phyloP scores from a whole-genome alignment of 495 filamentous ascomycete genomes.

The Penicillium pulvis region DNA sequence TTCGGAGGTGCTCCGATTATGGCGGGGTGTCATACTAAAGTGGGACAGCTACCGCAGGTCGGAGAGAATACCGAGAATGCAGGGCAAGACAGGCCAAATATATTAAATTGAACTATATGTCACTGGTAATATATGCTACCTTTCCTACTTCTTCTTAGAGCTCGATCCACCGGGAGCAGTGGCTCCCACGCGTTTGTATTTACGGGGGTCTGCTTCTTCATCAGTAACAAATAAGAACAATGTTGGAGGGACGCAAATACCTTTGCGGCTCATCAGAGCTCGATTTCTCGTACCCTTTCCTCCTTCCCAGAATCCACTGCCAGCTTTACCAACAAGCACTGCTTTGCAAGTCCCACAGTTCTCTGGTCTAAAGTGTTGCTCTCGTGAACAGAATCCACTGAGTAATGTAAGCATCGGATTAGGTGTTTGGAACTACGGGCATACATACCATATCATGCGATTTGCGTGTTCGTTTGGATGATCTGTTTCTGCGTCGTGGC shows the following conservation, averaged over 20 bases:
- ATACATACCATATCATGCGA: slow-evolving; percentile 74
- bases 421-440: neutral
- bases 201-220: slow-evolving; percentile 13
- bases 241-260: slow-evolving; percentile 25
- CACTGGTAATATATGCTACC: neutral
- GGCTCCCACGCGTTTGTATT: slow-evolving; percentile 14
- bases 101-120: neutral
- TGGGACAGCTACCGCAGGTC: neutral
- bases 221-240: neutral
- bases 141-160: slow-evolving; percentile 17
- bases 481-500: slow-evolving; percentile 72
- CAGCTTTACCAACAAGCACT: slow-evolving; percentile 68
- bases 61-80: neutral
- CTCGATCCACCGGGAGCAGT: slow-evolving; percentile 17
- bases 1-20: neutral
- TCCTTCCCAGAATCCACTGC: slow-evolving; percentile 88
- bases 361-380: slow-evolving; percentile 81
- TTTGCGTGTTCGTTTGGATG: slow-evolving; percentile 84
- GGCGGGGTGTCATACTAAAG: neutral
- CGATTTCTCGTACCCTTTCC: slow-evolving; percentile 82
- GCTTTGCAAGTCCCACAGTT: slow-evolving; percentile 77
- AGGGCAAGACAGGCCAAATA: neutral
- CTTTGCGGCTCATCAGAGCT: slow-evolving; percentile 68
- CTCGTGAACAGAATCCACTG: slow-evolving; percentile 73
- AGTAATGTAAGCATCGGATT: slow-evolving; percentile 6